A percentile compares a stretch with the other conserved stretches of the same genome.
Conservation (phyloP, 257 asterid species). For the Salvia rosmarinus region DNA sequence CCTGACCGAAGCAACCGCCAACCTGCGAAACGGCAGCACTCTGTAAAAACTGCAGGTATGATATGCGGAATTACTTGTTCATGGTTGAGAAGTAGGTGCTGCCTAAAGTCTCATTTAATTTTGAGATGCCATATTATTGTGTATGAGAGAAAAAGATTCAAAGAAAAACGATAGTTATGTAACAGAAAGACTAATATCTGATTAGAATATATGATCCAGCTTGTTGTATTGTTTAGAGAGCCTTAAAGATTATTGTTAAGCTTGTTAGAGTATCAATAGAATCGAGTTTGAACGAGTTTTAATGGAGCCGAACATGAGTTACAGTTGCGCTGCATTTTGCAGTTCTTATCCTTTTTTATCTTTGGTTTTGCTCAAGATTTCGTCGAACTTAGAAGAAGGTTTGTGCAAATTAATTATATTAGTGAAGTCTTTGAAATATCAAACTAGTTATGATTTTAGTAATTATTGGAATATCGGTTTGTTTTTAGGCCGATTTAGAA, state of each 20-base stretch:
- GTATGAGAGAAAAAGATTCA: constrained; percentile 25
- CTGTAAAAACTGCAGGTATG: neutral
- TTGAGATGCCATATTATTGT: constrained; percentile 9
- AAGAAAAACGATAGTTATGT: constrained; percentile 23
- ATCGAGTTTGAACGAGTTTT: neutral
- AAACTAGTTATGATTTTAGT: too few relatives aligned
- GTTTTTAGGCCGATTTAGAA: too few relatives aligned
- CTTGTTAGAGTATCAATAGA: neutral
- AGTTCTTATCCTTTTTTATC: neutral
- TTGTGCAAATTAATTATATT: too few relatives aligned
- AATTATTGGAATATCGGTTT: too few relatives aligned
- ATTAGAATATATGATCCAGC: neutral
- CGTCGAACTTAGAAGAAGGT: too few relatives aligned
- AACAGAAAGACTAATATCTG: constrained; percentile 18
- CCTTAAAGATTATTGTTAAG: neutral
- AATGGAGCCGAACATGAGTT: neutral
- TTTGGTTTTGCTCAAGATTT: neutral
- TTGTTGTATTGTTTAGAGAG: neutral
- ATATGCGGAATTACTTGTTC: neutral
- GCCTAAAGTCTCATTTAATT: neutral
- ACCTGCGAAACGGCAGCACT: constrained; percentile 44
- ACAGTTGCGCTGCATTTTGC: neutral
- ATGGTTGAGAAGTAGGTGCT: neutral
- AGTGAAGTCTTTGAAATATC: too few relatives aligned
- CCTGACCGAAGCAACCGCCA: constrained; percentile 67